Percentiles rank a stretch among this genome's conserved stretches.
Evolutionary conservation across 2,329 filamentous ascomycete genomes (phyloP).

Genomic region (Aspergillus sp.): DNA sequence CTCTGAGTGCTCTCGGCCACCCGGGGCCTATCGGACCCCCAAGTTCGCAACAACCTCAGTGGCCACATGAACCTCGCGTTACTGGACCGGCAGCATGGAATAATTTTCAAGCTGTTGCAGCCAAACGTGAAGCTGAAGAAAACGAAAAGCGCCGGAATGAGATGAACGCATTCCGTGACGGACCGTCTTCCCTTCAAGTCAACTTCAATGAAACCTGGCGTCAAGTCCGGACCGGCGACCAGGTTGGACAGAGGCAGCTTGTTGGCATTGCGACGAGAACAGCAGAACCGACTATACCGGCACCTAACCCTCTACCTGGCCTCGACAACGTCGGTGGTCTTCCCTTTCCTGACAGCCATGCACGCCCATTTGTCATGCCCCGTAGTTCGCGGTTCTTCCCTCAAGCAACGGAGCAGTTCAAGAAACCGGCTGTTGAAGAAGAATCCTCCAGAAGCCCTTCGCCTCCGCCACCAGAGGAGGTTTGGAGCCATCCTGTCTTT

Average conservation of each 20-base stretch:
- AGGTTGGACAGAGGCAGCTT: conserved; percentile 34
- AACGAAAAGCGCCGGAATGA: conserved; percentile 36
- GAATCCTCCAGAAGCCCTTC: conserved; percentile 36
- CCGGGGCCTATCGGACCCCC: conserved; percentile 44
- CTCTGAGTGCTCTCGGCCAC: conserved; percentile 34
- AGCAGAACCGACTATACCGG: conserved; percentile 20
- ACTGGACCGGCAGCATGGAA: conserved; percentile 36
- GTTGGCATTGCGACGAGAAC: conserved; percentile 26
- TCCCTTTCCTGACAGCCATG: conserved; percentile 27
- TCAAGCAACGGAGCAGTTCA: conserved; percentile 30
- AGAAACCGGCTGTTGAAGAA: conserved; percentile 25
- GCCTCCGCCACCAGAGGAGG: conserved; percentile 53
- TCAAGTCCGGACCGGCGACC: conserved; percentile 37
- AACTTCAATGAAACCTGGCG: conserved; percentile 42
- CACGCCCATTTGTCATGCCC: conserved; percentile 28
- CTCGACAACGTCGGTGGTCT: conserved; percentile 33
- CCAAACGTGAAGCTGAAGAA: conserved; percentile 36
- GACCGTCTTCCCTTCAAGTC: conserved; percentile 27
- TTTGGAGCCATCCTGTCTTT: conserved; percentile 51
- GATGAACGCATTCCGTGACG: conserved; percentile 31
- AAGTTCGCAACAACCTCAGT: conserved; percentile 26
- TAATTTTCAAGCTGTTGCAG: conserved; percentile 36
- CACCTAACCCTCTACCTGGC: conserved; percentile 26
- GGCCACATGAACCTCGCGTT: conserved; percentile 24
- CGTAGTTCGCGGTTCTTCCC: conserved; percentile 47